Evolutionary conservation across 345 rosid species (phyloP), one percentile per base, ranked within the genome.

Genomic region (Leavenworthia alabamica): DNA sequence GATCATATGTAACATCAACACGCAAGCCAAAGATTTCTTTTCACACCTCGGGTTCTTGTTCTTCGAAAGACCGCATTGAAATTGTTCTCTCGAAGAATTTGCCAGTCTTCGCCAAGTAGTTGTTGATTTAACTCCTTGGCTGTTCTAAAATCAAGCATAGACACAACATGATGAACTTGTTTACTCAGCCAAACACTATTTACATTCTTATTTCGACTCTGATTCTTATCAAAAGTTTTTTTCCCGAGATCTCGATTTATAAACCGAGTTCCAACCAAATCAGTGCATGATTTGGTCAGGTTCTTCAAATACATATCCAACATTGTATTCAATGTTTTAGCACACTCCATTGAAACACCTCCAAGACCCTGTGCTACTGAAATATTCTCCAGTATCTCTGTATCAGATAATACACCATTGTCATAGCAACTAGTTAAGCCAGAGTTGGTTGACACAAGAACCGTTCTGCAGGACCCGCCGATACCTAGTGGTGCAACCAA

Each of bases 21-120:
- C 3, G 27, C 37, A 35, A 9, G 69, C 23, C 0, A 1, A 52
- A 51, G n/a, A 33, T 56, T 71, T 73, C 45, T 49, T n/a, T n/a
- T 31, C 68, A 72, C 67, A 56, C 56, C 28, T 56, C 41, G 16
- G 12, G 55, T 9, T 49, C 69, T 84, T 80, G 80, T 71, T 82
- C 77, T 78, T 81, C 84, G 8, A 80, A 84, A 2, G 81, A 74
- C 47, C 72, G 77, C 85, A 82, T 76, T n/a, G 88, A 86, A 39
- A 90, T 83, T 75, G n/a, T 75, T 88, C 81, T 94, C 99, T 61
- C 78, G 81, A 62, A 86, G 78, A 74, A 80, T 57, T 4, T 95
- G 90, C 97, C 97, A 94, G 75, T 86, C 81, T 74, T 86, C 97
- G 46, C 97, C 99, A 53, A 94, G 95, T 68, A 84, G 93, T 48